Evolutionary conservation across 2,329 filamentous ascomycete genomes (phyloP), one percentile per base, ranked within the genome.

Genomic region (Aspergillus fumigatiaffinis): DNA sequence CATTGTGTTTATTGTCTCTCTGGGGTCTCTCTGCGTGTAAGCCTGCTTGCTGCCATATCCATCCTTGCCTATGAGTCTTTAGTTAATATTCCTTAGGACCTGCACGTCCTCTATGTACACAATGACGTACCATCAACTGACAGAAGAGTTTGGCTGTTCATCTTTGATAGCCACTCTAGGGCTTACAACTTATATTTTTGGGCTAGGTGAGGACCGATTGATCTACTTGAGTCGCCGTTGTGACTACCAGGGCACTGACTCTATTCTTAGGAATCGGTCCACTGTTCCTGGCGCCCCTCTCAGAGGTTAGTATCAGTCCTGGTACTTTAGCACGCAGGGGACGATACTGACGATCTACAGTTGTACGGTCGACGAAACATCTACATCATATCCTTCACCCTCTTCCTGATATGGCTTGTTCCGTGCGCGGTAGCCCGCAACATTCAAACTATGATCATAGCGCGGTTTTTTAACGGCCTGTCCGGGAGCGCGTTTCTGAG

Each of bases 71-170:
- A 20, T 28, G 32, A 21, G 21, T 23, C 21, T 53, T 52, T 29
- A 32, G 9, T 12, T 32, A 25, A 49, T 53, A 28, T 32, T 55
- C 59, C 41, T 12, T 66, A 92, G 89, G 54, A 96, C 92, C 7
- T 91, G 88, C 70, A 85, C 90, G 1, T 92, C 89, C 50, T 94
- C 91, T n/a, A 86, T 96, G 66, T 96, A 97, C 73, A 93, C 91
- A 0, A 85, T 86, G 10, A 94, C 90, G 0, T 97, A 96, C 72
- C 70, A 68, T 20, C 89, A 94, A 73, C 85, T 96, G 74, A 85
- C 87, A 60, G 76, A 79, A 25, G 89, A 95, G 58, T 95, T 96
- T 66, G 76, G 83, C 62, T 83, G 84, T 65, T 88, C 89, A 0
- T 82, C 84, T 55, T 79, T 90, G 52, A 82, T 95, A 26, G 90